Evolutionary conservation across 768 basidiomycete genomes (phyloP), one percentile per base, ranked within the genome.

Genomic region (Phylloporus sp.): DNA sequence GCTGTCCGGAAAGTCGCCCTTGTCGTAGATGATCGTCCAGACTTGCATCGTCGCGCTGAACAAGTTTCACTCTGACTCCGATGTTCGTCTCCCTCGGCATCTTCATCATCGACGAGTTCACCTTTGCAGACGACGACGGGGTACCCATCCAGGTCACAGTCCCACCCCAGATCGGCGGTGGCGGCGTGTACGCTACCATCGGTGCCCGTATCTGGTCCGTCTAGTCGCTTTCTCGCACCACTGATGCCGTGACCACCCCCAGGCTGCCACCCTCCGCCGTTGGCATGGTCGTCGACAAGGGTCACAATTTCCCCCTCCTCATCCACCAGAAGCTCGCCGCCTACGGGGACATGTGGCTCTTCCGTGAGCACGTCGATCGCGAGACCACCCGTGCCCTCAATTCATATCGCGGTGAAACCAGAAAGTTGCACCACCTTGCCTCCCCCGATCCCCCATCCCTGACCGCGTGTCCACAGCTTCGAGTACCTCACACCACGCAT

Each of bases 51-150:
- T 60, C 28, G 47, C 47, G 36, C 41, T 38, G 35, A 58, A 42
- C 50, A 58, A 56, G 52, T 53, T 23, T 32, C 57, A 50, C 45
- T 58, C 29, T 38, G 53, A 65, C 63, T 68, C 61, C 59, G 46
- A 55, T 60, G 45, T 26, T 91, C 42, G 81, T 80, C 18, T 82
- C 85, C n/a, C 73, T 93, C 24, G 93, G 92, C 7, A 82, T 93
- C 81, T 95, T 95, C 73, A 94, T 97, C 61, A 79, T 95, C 59
- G 93, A 97, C 67, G 78, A 85, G 55, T 88, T 93, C 59, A 74
- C 77, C 4, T 86, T 82, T 61, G 60, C 71, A 43, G 80, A 86
- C 80, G 18, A 26, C 39, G 39, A 40, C 10, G 39, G 39, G 18
- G n/a, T 6, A 6, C 29, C 29, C 7, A 29, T 29, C 41, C 16